A percentile compares a stretch with the other conserved stretches of the same genome.
phyloP scores from a whole-genome alignment of 1,139 yeast genomes.

The Suhomyces terraborum region DNA sequence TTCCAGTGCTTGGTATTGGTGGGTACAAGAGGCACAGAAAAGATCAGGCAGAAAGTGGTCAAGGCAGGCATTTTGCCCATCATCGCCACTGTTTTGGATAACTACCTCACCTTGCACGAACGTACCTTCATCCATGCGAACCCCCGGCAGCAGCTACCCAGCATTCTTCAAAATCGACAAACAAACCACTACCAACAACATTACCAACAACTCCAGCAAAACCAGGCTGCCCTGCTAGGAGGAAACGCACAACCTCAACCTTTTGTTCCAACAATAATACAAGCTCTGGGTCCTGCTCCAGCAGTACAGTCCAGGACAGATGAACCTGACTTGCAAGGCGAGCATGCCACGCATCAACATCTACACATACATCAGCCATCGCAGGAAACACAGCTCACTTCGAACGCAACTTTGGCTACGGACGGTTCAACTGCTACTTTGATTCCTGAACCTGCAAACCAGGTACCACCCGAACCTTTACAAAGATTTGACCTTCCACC shows the following conservation, averaged over 20 bases:
- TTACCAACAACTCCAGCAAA: conserved; percentile 10
- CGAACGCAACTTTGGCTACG: background rate
- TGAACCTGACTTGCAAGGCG: background rate
- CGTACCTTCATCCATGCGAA: conserved; percentile 39
- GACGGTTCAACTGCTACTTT: background rate
- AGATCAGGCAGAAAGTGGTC: conserved; percentile 80
- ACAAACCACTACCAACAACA: conserved; percentile 11
- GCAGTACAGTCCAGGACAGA: background rate
- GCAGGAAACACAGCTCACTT: conserved; percentile 2
- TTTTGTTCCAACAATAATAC: conserved; percentile 1
- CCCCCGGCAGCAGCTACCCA: conserved; percentile 19
- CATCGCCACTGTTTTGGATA: conserved; percentile 88
- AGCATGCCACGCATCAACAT: conserved; percentile 9
- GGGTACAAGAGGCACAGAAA: conserved; percentile 91
- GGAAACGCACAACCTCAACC: conserved; percentile 1
- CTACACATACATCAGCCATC: conserved; percentile 10
- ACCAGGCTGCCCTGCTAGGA: background rate
- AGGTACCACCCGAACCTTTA: background rate
- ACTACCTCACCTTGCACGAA: conserved; percentile 58
- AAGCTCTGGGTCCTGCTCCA: background rate
- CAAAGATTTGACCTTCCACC: conserved; percentile 6
- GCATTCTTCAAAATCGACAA: conserved; percentile 11
- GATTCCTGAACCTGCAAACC: background rate
- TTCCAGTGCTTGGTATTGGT: conserved; percentile 88
- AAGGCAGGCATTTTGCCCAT: conserved; percentile 91